These are phyloP conservation scores for Selenicereus undatus DNA, from an alignment of 148 eudicot species.

Conservation along the genomic window DNA sequence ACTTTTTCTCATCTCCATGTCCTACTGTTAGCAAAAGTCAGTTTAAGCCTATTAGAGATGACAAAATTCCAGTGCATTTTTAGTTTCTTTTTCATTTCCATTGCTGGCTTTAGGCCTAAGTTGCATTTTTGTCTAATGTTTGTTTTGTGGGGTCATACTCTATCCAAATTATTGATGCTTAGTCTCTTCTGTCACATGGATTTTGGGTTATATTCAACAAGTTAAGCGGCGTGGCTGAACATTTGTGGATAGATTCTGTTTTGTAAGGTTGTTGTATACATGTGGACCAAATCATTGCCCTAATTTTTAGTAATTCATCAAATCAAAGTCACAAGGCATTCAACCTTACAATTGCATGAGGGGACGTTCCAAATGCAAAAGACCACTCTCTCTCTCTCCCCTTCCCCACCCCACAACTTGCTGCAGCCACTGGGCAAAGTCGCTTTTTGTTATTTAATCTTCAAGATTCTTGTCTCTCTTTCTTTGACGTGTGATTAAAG, in stretches of 20 bases:
- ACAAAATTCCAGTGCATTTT: neutral
- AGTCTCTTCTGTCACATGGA: neutral
- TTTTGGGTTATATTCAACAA: neutral
- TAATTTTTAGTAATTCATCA: neutral
- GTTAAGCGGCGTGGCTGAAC: neutral
- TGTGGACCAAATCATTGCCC: neutral
- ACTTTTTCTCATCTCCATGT: neutral
- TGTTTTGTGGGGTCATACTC: slow-evolving; percentile 7
- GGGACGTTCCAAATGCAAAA: neutral
- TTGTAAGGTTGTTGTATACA: neutral
- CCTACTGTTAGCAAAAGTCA: neutral
- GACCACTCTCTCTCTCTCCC: neutral
- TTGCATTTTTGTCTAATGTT: neutral
- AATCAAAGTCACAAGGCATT: neutral
- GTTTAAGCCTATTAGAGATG: neutral
- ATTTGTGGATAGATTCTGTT: neutral
- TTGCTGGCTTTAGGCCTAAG: slow-evolving; percentile 17
- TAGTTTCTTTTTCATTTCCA: neutral
- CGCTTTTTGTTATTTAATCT: neutral
- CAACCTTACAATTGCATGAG: neutral
- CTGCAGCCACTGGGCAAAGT: neutral
- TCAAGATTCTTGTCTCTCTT: neutral
- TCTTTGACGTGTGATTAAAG: no score
- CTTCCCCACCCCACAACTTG: neutral
- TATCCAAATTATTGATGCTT: neutral